Evolutionary conservation across 2,329 filamentous ascomycete species (phyloP).

Genomic region (Dactylonectria macrodidyma): DNA sequence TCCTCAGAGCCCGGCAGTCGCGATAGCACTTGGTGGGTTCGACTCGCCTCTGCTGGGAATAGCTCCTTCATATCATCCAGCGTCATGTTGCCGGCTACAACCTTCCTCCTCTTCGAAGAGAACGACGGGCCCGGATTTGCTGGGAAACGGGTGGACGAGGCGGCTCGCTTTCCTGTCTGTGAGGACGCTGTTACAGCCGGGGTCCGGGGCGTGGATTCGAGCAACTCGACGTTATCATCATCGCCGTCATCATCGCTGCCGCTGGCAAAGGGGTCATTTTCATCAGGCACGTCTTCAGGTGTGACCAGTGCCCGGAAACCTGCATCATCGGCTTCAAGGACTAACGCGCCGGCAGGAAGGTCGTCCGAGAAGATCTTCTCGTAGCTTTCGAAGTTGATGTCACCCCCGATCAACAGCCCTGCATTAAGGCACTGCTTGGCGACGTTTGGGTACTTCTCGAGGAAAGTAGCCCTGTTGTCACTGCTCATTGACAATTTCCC

Average conservation of each 20-base stretch:
- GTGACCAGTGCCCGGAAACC: background rate
- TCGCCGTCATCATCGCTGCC: background rate
- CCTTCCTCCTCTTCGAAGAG: background rate
- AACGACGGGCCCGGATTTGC: background rate
- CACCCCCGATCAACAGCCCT: background rate
- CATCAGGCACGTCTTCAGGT: background rate
- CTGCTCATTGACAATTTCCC: background rate
- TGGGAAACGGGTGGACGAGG: background rate
- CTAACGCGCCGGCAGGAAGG: background rate
- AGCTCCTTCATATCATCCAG: conserved; percentile 14
- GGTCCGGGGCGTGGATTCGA: background rate
- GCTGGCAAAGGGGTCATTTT: background rate
- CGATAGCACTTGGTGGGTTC: background rate
- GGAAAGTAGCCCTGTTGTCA: background rate
- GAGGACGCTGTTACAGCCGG: background rate
- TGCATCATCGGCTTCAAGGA: background rate
- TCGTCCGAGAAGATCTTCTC: background rate
- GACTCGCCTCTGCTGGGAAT: background rate
- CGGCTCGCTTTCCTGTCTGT: background rate
- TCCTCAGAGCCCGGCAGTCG: background rate
- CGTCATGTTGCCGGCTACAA: background rate
- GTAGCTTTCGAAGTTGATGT: background rate
- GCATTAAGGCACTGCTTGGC: background rate
- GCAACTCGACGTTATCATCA: background rate
- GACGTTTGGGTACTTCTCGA: background rate